These are phyloP conservation scores for Chenopodium berlandieri DNA, from an alignment of 148 eudicot genomes.

Conservation along the genomic window DNA sequence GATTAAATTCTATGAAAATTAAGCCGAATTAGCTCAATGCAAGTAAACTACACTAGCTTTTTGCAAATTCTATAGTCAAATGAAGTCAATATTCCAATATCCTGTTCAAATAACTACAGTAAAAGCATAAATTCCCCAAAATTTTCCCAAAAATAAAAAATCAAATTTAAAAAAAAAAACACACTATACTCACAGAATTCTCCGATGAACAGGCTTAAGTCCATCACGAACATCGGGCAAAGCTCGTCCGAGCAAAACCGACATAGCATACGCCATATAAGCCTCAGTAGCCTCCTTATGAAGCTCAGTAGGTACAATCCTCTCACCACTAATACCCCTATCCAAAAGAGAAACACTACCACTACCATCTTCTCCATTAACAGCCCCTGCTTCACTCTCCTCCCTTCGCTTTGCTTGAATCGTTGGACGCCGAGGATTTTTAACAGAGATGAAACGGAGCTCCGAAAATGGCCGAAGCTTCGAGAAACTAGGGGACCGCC, in stretches of 20 bases:
- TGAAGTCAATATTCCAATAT: background rate
- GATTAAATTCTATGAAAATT: too few relatives aligned
- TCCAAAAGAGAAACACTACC: slow-evolving; percentile 17
- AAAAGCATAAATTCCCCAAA: background rate
- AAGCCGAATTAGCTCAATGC: too few relatives aligned
- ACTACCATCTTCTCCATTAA: slow-evolving; percentile 29
- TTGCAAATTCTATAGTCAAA: background rate
- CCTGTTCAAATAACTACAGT: background rate
- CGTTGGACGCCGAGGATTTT: background rate
- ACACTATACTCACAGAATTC: slow-evolving; percentile 60
- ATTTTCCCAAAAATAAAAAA: background rate
- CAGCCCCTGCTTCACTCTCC: background rate
- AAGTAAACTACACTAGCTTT: background rate
- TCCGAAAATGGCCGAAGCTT: background rate
- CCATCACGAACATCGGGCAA: slow-evolving; percentile 94
- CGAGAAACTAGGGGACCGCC: background rate
- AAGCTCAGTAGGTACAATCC: slow-evolving; percentile 68
- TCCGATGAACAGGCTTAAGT: slow-evolving; percentile 88
- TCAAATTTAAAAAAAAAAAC: background rate
- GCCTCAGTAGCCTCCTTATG: slow-evolving; percentile 96
- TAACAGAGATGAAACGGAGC: background rate
- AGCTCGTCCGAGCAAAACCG: slow-evolving; percentile 89
- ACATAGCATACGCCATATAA: slow-evolving; percentile 95
- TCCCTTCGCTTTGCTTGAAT: background rate
- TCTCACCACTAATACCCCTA: slow-evolving; percentile 32